Evolutionary conservation across 208 protist genomes (phyloP), one percentile per base, ranked within the genome.

Genomic region (Crithidia brevicula): DNA sequence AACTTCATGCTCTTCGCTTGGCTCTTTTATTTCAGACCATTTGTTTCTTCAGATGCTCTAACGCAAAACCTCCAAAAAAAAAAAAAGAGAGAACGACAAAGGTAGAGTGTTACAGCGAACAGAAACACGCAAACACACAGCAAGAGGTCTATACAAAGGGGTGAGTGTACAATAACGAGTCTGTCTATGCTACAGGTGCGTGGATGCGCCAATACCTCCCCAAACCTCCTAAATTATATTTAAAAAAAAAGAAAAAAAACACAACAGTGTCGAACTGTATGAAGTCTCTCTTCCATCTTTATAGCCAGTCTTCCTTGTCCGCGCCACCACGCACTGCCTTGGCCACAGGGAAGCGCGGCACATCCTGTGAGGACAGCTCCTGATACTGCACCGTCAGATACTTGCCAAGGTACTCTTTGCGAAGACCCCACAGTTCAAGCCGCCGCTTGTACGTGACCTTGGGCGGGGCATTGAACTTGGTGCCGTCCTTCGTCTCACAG

Each of bases 381-480:
- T 95, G 89, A 53, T 94, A 97, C 77, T 94, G 89, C 52, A 97
- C 84, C 23, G 92, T 97, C 33, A 94, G 47, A 49, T 83, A 93
- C 74, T 89, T 86, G 9, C 88, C 86, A 9, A 93, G 74, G 59
- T 82, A 79, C 40, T 85, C 42, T 31, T 85, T 67, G 5, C 89
- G 80, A 57, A 84, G 30, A 11, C 33, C 60, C 90, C 92, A 97
- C 60, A 95, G 46, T 36, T 76, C 68, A 18, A 83, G 18, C 28
- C 92, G 85, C 3, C 74, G 77, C 51, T 88, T 65, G 60, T 75
- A 75, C 23, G 84, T 85, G 22, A 88, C 79, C 57, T 86, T 91
- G 10, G 89, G 89, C 23, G 85, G 76, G 13, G 89, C 90, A 64
- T 87, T 81, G 60, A 97, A 97, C 25, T 75, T 79, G 15, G 78